Evolutionary conservation across 2,329 filamentous ascomycete genomes (phyloP).

Genomic region (Exophiala bonariae): DNA sequence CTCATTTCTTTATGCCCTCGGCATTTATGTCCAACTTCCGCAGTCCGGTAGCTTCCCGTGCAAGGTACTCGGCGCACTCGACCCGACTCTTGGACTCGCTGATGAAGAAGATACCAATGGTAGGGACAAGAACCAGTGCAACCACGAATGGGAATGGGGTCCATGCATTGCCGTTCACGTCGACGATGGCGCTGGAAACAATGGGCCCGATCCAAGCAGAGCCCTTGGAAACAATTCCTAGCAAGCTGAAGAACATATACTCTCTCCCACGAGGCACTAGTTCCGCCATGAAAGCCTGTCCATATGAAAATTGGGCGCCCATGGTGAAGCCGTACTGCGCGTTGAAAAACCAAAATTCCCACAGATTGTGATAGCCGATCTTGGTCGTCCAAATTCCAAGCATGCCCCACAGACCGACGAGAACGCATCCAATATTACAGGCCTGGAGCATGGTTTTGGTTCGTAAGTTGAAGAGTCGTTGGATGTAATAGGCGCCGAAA

Average conservation of each 20-base stretch:
- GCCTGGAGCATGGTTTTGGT: conserved; percentile 45
- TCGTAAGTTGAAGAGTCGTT: conserved; percentile 40
- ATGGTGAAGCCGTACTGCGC: conserved; percentile 43
- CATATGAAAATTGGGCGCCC: conserved; percentile 16
- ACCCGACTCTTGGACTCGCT: conserved; percentile 8
- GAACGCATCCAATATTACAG: conserved; percentile 42
- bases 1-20: neutral
- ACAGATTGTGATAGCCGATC: conserved; percentile 41
- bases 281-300: conserved; percentile 35
- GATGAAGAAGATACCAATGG: conserved; percentile 41
- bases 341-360: conserved; percentile 46
- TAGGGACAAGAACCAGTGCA: conserved; percentile 37
- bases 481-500: conserved; percentile 45
- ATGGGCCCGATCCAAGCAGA: conserved; percentile 45
- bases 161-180: conserved; percentile 43
- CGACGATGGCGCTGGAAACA: conserved; percentile 46
- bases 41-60: conserved; percentile 5
- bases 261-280: conserved; percentile 44
- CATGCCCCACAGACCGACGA: conserved; percentile 46
- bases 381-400: conserved; percentile 40
- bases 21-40: conserved; percentile 3
- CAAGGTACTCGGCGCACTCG: conserved; percentile 8
- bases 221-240: conserved; percentile 39
- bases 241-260: conserved; percentile 47
- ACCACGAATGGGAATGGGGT: conserved; percentile 47